Evolutionary conservation across 345 rosid species (phyloP), one percentile per base, ranked within the genome.

Genomic region (Psidium guajava): DNA sequence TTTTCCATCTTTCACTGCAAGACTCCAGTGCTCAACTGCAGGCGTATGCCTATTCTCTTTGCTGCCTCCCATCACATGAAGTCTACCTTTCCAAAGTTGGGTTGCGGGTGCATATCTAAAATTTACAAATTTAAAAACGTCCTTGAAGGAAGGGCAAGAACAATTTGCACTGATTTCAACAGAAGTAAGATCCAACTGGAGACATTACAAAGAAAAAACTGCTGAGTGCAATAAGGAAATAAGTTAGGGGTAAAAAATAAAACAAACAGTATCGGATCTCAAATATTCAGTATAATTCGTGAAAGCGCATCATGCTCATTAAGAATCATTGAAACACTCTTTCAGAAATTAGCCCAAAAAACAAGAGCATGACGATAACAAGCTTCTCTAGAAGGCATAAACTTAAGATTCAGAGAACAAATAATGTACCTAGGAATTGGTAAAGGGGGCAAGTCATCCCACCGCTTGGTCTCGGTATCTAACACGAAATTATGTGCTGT

Each of bases 41-140:
- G 98, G 98, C 80, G 98, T 96, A 90, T 94, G 91, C 54, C 99
- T 88, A 84, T 96, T 94, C 92, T 95, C 98, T 90, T 93, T 93
- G 91, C 98, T 97, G 77, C 99, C 99, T 89, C 98, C 98, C 99
- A 97, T 97, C 89, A 97, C 99, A 86, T 97, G 99, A 86, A 97
- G 98, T 89, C 99, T 93, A 55, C 99, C 99, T 92, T 94, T 95
- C 99, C 98, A 97, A 49, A 96, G 94, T 88, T 93, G 96, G 88
- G 98, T 97, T 86, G 98, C 98, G 28, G 99, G 99, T 51, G 99
- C 99, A 91, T 97, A 97, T 91, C 98, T 96, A 91, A 90, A 69
- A 69, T 69, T 69, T 11, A 1, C 80, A 69, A 36, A 36, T 69
- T 69, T 18, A 32, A 36, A 69, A 36, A 18, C 13, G 4, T 69